phyloP scores from a whole-genome alignment of 1,284 basidiomycete genomes.

The Irpex rosettiformis region DNA sequence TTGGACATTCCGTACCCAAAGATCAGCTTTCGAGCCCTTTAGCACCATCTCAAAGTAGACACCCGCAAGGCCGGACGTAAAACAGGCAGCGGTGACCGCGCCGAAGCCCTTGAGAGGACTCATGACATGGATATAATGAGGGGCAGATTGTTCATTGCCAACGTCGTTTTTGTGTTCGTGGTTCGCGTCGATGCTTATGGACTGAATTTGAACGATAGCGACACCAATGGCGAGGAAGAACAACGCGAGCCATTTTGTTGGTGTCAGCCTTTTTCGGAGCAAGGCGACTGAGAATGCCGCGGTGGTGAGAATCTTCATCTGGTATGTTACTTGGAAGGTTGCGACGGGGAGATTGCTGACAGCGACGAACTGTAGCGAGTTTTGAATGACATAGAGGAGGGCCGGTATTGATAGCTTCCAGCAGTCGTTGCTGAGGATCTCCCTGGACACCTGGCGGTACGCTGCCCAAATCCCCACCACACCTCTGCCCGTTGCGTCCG shows the following conservation, averaged over 20 bases:
- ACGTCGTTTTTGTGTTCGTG: slow-evolving; percentile 29
- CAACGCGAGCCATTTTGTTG: slow-evolving; percentile 81
- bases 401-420: slow-evolving; percentile 98
- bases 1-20: slow-evolving; percentile 81
- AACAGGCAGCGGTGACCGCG: slow-evolving; percentile 72
- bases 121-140: slow-evolving; percentile 48
- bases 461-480: slow-evolving; percentile 32
- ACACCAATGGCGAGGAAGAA: slow-evolving; percentile 88
- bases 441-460: slow-evolving; percentile 50
- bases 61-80: slow-evolving; percentile 78
- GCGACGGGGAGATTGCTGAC: slow-evolving; percentile 91
- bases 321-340: slow-evolving; percentile 94
- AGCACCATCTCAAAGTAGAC: slow-evolving; percentile 85
- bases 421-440: slow-evolving; percentile 79
- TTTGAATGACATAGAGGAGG: slow-evolving; percentile 94
- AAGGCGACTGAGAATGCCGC: slow-evolving; percentile 91
- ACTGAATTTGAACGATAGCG: slow-evolving; percentile 90
- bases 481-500: slow-evolving; percentile 25
- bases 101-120: slow-evolving; percentile 61
- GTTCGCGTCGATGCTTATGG: slow-evolving; percentile 34
- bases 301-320: slow-evolving; percentile 98
- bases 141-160: slow-evolving; percentile 33
- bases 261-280: slow-evolving; percentile 75
- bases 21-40: slow-evolving; percentile 65
- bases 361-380: slow-evolving; percentile 94